Conservation (phyloP, 176 grass and related monocot genomes). For the Musa troglodytarum region DNA sequence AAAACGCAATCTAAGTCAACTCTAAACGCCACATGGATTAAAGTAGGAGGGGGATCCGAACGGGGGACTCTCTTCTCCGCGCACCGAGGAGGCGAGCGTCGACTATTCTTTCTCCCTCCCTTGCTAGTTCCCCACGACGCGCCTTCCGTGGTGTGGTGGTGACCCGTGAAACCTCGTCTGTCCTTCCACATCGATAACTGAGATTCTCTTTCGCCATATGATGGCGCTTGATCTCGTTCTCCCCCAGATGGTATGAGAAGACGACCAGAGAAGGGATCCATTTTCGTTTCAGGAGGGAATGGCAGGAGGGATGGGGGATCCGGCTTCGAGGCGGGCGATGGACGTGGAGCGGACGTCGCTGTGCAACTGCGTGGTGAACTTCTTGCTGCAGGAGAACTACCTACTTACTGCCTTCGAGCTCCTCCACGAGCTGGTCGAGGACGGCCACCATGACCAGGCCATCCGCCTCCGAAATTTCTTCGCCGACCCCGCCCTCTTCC, state of each 20-base stretch:
- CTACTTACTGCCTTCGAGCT: conserved; percentile 91
- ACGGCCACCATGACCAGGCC: conserved; percentile 72
- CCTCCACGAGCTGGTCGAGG: conserved; percentile 83
- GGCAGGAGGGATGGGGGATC: conserved; percentile 9
- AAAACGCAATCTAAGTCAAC: no score
- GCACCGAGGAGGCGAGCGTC: no score
- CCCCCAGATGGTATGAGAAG: background rate
- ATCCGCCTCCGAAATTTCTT: conserved; percentile 86
- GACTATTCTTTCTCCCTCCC: no score
- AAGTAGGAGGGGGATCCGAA: no score
- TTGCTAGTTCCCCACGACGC: no score
- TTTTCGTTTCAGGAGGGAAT: background rate
- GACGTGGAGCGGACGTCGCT: conserved; percentile 70
- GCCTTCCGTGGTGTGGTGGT: no score
- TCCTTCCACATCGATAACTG: background rate
- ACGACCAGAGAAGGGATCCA: background rate
- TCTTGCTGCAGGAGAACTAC: conserved; percentile 84
- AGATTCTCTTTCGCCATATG: background rate
- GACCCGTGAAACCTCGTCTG: background rate
- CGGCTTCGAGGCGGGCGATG: conserved; percentile 7
- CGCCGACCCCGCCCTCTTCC: conserved; percentile 52
- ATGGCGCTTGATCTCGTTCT: background rate
- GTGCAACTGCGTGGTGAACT: conserved; percentile 98
- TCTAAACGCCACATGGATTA: no score
- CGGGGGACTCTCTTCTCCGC: no score